Percentiles rank a stretch among this genome's conserved stretches.
These are phyloP conservation scores for Atkinsonella texensis DNA, from an alignment of 2,329 filamentous ascomycete species.

Conservation along the genomic window DNA sequence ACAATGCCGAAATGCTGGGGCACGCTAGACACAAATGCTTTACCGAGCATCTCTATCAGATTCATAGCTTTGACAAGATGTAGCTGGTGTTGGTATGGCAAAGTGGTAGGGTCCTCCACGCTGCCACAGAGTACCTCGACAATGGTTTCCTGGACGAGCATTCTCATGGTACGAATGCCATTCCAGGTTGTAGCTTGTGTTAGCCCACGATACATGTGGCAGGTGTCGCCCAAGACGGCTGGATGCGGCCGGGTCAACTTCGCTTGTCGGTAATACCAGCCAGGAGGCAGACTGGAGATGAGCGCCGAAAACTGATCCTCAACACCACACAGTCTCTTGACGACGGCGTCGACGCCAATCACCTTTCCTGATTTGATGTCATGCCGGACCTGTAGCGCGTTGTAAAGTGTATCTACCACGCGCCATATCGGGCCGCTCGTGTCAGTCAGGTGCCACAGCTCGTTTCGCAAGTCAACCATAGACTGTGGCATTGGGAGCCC, in stretches of 20 bases:
- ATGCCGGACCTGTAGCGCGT: conserved; percentile 33
- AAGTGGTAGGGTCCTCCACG: conserved; percentile 15
- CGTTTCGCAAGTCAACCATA: conserved; percentile 32
- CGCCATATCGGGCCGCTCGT: conserved; percentile 27
- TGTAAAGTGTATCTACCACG: conserved; percentile 32
- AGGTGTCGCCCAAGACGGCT: conserved; percentile 28
- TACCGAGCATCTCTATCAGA: conserved; percentile 26
- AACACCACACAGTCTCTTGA: conserved; percentile 25
- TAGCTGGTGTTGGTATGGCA: conserved; percentile 21
- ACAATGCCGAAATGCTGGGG: conserved; percentile 39
- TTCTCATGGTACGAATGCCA: conserved; percentile 31
- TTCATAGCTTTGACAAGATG: conserved; percentile 25
- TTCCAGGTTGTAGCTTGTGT: conserved; percentile 36
- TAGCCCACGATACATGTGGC: conserved; percentile 35
- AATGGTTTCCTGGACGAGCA: conserved; percentile 36
- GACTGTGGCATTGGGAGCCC: conserved; percentile 35
- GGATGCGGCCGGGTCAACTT: conserved; percentile 26
- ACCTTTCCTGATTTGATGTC: conserved; percentile 30
- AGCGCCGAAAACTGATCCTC: conserved; percentile 31
- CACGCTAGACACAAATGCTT: conserved; percentile 32
- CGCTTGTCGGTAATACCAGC: conserved; percentile 31
- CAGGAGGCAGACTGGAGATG: conserved; percentile 24
- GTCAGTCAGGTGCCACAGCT: conserved; percentile 25
- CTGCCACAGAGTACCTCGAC: conserved; percentile 29
- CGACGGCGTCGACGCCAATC: conserved; percentile 21